Conservation (phyloP, 441 rosid species). For the Hura crepitans region DNA sequence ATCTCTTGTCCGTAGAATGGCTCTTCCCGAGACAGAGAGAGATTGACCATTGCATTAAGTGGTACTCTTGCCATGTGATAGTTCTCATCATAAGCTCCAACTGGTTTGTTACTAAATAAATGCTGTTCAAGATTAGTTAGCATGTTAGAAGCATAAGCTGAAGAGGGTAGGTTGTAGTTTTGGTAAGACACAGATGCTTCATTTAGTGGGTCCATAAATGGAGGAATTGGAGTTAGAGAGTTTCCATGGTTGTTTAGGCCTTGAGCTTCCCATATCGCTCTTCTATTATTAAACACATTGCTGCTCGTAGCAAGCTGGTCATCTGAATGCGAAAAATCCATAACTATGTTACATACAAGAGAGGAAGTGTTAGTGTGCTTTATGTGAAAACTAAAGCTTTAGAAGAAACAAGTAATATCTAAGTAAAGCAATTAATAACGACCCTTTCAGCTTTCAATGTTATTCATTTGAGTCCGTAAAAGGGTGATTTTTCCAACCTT, state of each 20-base stretch:
- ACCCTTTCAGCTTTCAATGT: no score
- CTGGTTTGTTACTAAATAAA: constrained; percentile 7
- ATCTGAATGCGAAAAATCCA: constrained; percentile 31
- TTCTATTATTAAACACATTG: constrained; percentile 13
- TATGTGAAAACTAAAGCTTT: neutral
- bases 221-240: neutral
- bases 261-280: constrained; percentile 9
- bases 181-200: constrained; percentile 10
- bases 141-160: neutral
- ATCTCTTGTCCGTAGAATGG: no score
- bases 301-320: neutral
- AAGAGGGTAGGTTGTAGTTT: constrained; percentile 1
- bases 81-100: constrained; percentile 8
- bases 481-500: no score
- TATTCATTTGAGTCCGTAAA: no score
- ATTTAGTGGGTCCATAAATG: neutral
- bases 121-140: constrained; percentile 3
- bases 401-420: no score
- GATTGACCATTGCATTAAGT: constrained; percentile 4
- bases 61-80: constrained; percentile 7
- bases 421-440: no score
- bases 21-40: neutral
- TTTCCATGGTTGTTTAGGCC: constrained; percentile 4
- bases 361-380: constrained; percentile 12
- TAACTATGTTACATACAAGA: constrained; percentile 20